Evolutionary conservation across 805 yeast genomes (phyloP), one percentile per base, ranked within the genome.

Genomic region (Cyberlindnera petersonii): DNA sequence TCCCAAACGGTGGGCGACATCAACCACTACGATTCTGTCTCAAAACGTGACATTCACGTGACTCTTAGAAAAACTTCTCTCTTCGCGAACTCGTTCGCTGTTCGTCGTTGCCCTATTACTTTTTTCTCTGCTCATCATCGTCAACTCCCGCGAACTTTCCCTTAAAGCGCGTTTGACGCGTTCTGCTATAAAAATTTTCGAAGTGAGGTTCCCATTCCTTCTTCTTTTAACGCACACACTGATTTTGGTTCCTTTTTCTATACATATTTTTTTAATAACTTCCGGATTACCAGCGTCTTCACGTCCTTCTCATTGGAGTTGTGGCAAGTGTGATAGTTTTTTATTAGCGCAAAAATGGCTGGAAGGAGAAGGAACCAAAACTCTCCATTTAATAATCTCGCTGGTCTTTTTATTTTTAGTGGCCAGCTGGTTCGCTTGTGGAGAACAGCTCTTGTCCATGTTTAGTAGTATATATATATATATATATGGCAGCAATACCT

Each of bases 211-310:
- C 24, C 14, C 26, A 29, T 21, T 16, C 33, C 31, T 18, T 17
- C 14, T n/a, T 20, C 17, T n/a, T 23, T 15, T 18, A 18, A n/a
- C 29, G 3, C n/a, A 7, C 18, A 11, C 21, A 8, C 9, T 15
- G 13, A 14, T 7, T 14, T 26, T 33, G 31, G 26, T 44, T 42
- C 28, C 39, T 34, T 18, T 37, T n/a, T 48, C 55, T 39, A 40
- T 34, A 55, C 54, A 50, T 51, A 51, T 51, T 47, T 48, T 42
- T 37, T 33, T 34, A 9, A 8, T 9, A 54, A 50, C 57, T 52
- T 51, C 54, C 53, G 55, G 58, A 52, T 37, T 54, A 55, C 59
- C 59, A 55, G 56, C 59, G 54, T 42, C 42, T 44, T 44, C 58
- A 53, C 53, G 43, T 33, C 38, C 32, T 47, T 32, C 27, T 14